Evolutionary conservation across 2,329 filamentous ascomycete species (phyloP), one percentile per base, ranked within the genome.

Genomic region (Myriangium duriaei): DNA sequence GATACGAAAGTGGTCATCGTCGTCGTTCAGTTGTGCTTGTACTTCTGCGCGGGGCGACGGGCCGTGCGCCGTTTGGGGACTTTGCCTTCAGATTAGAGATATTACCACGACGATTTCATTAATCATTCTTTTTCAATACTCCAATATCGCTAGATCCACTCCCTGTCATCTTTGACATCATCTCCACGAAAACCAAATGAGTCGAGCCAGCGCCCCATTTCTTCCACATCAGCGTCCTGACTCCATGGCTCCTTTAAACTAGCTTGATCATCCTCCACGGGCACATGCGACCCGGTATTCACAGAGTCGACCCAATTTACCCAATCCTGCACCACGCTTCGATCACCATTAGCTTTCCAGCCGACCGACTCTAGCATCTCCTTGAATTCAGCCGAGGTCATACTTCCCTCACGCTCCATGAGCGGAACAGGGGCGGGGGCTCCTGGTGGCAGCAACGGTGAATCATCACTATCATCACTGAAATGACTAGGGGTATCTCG

Each of bases 1-100:
- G n/a, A n/a, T n/a, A n/a, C n/a, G n/a, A n/a, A n/a, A n/a, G 30
- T 36, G 48, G 38, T 31, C 11, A 12, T 31, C 14, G 17, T 39
- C 31, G 31, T 4, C 5, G 15, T 7, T 32, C 13, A 14, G 4
- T 6, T 16, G 12, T 13, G 4, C 7, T 3, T 32, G 13, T 32
- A 9, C 11, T 9, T 10, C n/a, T 34, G 16, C n/a, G 32, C 15
- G 32, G 9, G 16, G 32, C 32, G n/a, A n/a, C 21, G 21, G 21
- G 21, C 21, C 21, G 21, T 26, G 21, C 21, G 21, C 21, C 21
- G 21, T n/a, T n/a, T n/a, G n/a, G n/a, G n/a, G n/a, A n/a, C n/a
- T n/a, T n/a, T n/a, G n/a, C n/a, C n/a, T n/a, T n/a, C n/a, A n/a
- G n/a, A n/a, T n/a, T n/a, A n/a, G n/a, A n/a, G n/a, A n/a, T n/a